Conservation (phyloP, 2,329 filamentous ascomycete species). For the Colletotrichum gigasporum region DNA sequence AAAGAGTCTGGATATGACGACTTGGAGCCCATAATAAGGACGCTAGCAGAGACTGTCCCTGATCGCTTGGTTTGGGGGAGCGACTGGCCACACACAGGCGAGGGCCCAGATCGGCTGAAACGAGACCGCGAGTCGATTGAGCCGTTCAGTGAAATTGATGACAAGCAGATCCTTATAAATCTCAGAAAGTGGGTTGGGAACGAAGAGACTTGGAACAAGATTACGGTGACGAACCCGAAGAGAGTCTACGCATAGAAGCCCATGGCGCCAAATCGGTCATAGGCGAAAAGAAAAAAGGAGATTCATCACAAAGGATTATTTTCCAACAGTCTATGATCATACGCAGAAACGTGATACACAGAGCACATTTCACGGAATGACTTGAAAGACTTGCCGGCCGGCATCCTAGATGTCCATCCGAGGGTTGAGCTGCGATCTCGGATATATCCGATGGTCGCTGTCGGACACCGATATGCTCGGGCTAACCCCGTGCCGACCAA, state of each 20-base stretch:
- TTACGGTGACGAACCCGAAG: background rate
- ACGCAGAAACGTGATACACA: too few species aligned
- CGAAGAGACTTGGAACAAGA: background rate
- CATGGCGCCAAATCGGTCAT: too few species aligned
- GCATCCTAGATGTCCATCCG: background rate
- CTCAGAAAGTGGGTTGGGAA: background rate
- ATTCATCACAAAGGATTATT: too few species aligned
- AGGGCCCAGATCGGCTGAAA: background rate
- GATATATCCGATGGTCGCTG: background rate
- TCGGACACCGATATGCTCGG: background rate
- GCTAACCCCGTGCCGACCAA: background rate
- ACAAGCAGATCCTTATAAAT: background rate
- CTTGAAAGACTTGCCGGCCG: rapidly evolving
- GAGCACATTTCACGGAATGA: too few species aligned
- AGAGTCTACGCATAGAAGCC: background rate
- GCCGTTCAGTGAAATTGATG: background rate
- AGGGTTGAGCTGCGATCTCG: background rate
- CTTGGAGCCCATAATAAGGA: conserved; percentile 2
- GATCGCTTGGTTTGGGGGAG: conserved; percentile 19
- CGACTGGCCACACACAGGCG: conserved; percentile 26
- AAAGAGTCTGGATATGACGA: background rate
- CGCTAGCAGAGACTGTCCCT: background rate
- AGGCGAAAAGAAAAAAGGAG: too few species aligned
- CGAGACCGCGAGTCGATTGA: background rate
- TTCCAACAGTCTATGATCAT: too few species aligned